Conservation (phyloP, 495 filamentous ascomycete species). For the Lichenothelia convexa region DNA sequence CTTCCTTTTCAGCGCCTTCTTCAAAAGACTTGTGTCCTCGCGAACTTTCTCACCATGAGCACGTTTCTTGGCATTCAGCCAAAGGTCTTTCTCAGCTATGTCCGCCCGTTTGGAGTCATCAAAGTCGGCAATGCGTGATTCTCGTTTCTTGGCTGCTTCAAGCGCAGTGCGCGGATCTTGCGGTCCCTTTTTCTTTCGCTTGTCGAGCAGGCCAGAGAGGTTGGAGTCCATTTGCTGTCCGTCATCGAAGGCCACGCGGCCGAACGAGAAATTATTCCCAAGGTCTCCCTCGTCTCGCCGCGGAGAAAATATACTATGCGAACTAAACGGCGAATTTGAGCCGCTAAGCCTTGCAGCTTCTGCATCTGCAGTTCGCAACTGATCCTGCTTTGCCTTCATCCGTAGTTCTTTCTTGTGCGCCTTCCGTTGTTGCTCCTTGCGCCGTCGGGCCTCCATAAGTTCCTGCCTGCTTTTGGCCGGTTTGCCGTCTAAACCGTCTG, state of each 20-base stretch:
- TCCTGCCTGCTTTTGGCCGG: constrained; percentile 71
- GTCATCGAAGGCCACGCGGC: constrained; percentile 69
- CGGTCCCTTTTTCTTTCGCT: constrained; percentile 49
- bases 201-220: constrained; percentile 38
- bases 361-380: constrained; percentile 43
- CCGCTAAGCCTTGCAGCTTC: constrained; percentile 26
- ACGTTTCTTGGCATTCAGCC: constrained; percentile 78
- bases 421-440: constrained; percentile 70
- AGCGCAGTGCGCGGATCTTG: constrained; percentile 63
- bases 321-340: constrained; percentile 11
- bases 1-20: constrained; percentile 89
- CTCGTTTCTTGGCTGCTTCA: constrained; percentile 47
- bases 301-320: constrained; percentile 12
- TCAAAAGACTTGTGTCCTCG: constrained; percentile 72
- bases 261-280: constrained; percentile 67
- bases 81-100: constrained; percentile 80
- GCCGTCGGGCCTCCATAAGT: constrained; percentile 69
- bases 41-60: constrained; percentile 77
- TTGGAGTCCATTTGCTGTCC: constrained; percentile 56
- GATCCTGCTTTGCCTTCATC: constrained; percentile 54
- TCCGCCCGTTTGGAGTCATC: constrained; percentile 62
- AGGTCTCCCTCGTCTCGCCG: constrained; percentile 23
- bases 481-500: constrained; percentile 59
- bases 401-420: constrained; percentile 71
- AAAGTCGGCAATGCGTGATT: constrained; percentile 47